Evolutionary conservation across 2,329 filamentous ascomycete genomes (phyloP), one percentile per base, ranked within the genome.

Genomic region (Atkinsonella hypoxylon): DNA sequence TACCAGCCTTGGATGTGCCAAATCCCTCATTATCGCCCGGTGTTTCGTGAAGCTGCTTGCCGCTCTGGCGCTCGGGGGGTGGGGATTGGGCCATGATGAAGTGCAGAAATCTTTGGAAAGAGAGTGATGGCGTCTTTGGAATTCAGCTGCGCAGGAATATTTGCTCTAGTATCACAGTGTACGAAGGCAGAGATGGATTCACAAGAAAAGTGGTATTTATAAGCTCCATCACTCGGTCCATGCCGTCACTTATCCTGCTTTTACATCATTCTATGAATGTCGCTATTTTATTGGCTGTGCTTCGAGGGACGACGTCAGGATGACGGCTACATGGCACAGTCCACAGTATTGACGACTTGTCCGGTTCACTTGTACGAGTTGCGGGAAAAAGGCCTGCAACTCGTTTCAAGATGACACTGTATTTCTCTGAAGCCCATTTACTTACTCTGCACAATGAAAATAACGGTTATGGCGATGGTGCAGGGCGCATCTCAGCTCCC

Each of bases 1-100:
- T 69, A 55, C 75, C 61, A 11, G 74, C 71, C 43, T 80, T 71
- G 56, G 81, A 70, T 59, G 77, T 72, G 45, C 78, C 77, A 58
- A 81, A 74, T 51, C 81, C 79, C 0, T 73, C 69, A n/a, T 80
- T 78, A 0, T 73, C 69, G 15, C 67, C 78, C 2, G 81, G 74
- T 12, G 76, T 62, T 8, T 78, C 78, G 56, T 78, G 70, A 52
- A 79, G 68, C 70, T 93, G 87, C 50, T 72, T 68, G 53, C 78
- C 82, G 38, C 74, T 70, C 69, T 88, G 86, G 57, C 66, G 64
- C 70, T 87, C 81, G 30, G 87, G 86, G 48, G 82, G 71, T 55
- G 89, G 89, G 32, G 89, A 95, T 70, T 95, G 68, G 62, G 85
- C 82, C 85, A 89, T 88, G 61, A 56, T 81, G 57, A 53, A 17